Evolutionary conservation across 768 basidiomycete genomes (phyloP), one percentile per base, ranked within the genome.

Genomic region (Floccularia luteovirens): DNA sequence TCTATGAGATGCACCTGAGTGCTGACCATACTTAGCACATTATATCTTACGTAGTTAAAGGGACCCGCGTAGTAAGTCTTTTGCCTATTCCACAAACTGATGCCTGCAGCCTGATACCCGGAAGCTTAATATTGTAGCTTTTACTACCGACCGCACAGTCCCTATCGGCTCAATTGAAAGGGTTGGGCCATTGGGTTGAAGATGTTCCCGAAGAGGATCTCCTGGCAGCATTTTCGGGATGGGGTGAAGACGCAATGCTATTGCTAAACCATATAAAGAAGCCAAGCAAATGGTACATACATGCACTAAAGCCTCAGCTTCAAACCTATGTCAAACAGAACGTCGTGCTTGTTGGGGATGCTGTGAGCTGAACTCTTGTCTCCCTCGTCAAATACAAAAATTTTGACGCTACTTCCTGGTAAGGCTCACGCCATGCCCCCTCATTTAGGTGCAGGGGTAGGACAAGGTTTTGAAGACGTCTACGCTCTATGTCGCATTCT

Each of bases 391-490:
- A 34, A 17, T 34, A 17, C 16, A 2, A n/a, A 14, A 24, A 31
- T 13, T 22, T 36, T n/a, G 23, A 32, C n/a, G n/a, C 31, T 12
- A 11, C 24, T 16, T n/a, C 8, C 55, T 79, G 10, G 65, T 79
- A 41, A 70, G 70, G 77, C 77, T 6, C 77, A 79, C 48, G 74
- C 59, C 0, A 78, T 78, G 77, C 48, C 67, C 24, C 76, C 79
- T 0, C 75, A 79, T 52, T 56, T 79, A 7, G 76, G 75, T 2
- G 66, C 75, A 0, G 77, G 77, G 1, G 74, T 72, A 5, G 72
- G 77, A 5, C 77, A 79, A 56, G 77, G 74, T 1, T 63, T 79
- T 21, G 77, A 79, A 48, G 78, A 79, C 43, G 69, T 66, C 0
- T 65, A 67, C 32, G 51, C 71, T 4, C 54, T 80, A 3, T 65